Conservation (phyloP, 371 early-diverging fungal genomes). For the Rhizopus sp. region DNA sequence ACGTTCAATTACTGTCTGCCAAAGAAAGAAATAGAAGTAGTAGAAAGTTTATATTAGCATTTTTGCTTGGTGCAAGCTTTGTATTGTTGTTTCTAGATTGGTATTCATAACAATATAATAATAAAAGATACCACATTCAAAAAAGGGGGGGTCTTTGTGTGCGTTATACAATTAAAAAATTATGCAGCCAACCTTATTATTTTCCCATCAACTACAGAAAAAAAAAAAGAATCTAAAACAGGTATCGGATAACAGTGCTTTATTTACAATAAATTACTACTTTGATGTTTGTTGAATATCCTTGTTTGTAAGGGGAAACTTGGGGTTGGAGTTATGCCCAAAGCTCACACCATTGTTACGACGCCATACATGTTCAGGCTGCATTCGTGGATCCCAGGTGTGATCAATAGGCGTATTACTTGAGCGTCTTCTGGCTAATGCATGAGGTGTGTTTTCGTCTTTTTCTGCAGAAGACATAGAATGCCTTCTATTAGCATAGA, state of each 20-base stretch:
- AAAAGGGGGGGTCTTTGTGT: background rate
- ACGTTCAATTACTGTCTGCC: conserved; percentile 55
- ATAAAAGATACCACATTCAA: background rate
- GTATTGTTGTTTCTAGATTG: conserved; percentile 74
- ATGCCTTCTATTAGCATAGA: conserved; percentile 28
- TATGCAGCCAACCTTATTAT: background rate
- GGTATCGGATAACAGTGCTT: background rate
- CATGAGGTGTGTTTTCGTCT: conserved; percentile 23
- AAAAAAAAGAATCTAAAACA: too few relatives aligned
- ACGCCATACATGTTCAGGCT: conserved; percentile 47
- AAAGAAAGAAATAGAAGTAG: conserved; percentile 58
- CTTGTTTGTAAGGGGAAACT: conserved; percentile 25
- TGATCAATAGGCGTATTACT: conserved; percentile 30
- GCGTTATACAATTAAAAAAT: too few relatives aligned
- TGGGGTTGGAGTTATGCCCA: conserved; percentile 40
- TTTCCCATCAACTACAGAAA: too few relatives aligned
- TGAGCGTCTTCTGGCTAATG: conserved; percentile 39
- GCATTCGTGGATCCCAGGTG: conserved; percentile 32
- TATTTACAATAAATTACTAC: background rate
- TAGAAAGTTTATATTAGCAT: conserved; percentile 63
- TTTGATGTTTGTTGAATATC: conserved; percentile 13
- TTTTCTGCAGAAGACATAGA: conserved; percentile 10
- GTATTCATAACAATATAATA: conserved; percentile 58
- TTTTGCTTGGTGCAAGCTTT: conserved; percentile 64
- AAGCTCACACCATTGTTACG: conserved; percentile 48